A percentile compares a stretch with the other conserved stretches of the same genome.
Evolutionary conservation across 495 filamentous ascomycete species (phyloP).

Genomic region (Aspergillus conjunctus): DNA sequence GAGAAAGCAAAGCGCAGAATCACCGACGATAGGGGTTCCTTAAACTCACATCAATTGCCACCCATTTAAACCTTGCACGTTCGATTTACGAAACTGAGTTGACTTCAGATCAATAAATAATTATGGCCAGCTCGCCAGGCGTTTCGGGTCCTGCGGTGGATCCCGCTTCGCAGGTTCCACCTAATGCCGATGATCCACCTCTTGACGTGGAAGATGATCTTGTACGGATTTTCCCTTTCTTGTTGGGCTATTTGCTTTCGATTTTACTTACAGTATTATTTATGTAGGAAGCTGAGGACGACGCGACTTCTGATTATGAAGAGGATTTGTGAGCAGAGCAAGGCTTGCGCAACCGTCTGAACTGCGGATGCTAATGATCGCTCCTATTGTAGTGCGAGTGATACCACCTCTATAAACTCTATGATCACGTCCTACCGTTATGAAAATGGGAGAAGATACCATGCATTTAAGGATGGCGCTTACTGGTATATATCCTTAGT

Average conservation of each 20-base stretch:
- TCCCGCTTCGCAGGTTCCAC: neutral
- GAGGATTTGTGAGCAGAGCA: constrained; percentile 19
- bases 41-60: neutral
- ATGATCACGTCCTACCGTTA: constrained; percentile 32
- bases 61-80: too few species aligned
- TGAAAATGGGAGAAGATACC: constrained; percentile 41
- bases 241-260: neutral
- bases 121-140: neutral
- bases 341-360: neutral
- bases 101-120: neutral
- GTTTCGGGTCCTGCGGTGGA: neutral
- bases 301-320: constrained; percentile 21
- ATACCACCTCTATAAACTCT: constrained; percentile 26
- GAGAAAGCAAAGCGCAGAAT: neutral
- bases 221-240: neutral
- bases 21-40: neutral
- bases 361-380: neutral
- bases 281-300: constrained; percentile 5
- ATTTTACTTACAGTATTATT: neutral
- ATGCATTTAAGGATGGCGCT: constrained; percentile 37
- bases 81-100: too few species aligned
- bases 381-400: constrained; percentile 19
- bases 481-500: constrained; percentile 23
- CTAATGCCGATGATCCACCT: neutral
- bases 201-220: neutral